Conservation (phyloP, 805 yeast genomes). For the Lipomyces yamadae region DNA sequence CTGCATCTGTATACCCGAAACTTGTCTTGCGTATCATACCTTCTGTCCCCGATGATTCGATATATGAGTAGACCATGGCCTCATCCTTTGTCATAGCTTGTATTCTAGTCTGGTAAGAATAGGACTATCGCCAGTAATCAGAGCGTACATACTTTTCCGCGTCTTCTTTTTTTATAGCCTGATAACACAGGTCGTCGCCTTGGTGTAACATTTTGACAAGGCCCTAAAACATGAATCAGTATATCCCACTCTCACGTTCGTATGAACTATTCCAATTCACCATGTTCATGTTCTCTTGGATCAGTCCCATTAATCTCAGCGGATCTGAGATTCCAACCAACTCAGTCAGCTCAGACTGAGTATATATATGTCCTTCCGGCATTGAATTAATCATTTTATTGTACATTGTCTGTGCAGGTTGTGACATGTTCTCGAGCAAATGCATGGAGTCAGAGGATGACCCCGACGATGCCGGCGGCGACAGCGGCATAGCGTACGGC, state of each 20-base stretch:
- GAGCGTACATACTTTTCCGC: constrained; percentile 53
- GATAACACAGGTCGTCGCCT: constrained; percentile 67
- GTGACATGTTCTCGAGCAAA: constrained; percentile 25
- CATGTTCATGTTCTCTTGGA: constrained; percentile 54
- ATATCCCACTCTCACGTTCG: constrained; percentile 45
- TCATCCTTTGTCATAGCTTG: constrained; percentile 84
- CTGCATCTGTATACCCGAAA: constrained; percentile 62
- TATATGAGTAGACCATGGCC: constrained; percentile 85
- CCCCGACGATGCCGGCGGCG: constrained; percentile 13
- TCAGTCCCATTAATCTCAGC: constrained; percentile 50
- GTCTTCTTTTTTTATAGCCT: constrained; percentile 72
- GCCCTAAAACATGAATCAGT: constrained; percentile 61
- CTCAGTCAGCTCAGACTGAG: constrained; percentile 70
- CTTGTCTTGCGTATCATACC: background rate
- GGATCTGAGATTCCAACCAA: constrained; percentile 53
- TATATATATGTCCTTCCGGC: constrained; percentile 55
- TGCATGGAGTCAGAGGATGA: constrained; percentile 15
- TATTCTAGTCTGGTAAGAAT: constrained; percentile 53
- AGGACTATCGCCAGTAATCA: background rate
- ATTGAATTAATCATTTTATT: constrained; percentile 35
- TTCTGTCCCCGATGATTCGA: constrained; percentile 90
- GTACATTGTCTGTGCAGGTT: constrained; percentile 30
- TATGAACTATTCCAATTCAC: constrained; percentile 46
- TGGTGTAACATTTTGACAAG: constrained; percentile 71
- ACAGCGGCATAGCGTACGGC: constrained; percentile 18